Base-by-base conservation (phyloP, 164 flowering plant species). In the Magnolia officinalis region DNA sequence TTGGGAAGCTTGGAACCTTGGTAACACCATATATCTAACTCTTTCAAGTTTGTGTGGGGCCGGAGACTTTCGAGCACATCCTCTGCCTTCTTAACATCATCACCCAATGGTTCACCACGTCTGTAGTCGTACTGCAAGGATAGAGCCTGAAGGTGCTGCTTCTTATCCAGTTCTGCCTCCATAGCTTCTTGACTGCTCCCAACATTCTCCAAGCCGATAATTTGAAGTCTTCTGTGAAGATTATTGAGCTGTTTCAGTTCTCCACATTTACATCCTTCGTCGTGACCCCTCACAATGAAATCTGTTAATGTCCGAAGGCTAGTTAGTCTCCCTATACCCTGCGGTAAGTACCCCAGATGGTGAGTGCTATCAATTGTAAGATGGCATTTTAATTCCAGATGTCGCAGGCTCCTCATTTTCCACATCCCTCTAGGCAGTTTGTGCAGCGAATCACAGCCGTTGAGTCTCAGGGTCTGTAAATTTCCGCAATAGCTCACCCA, bases 101-200 rank as follows among this genome's bases (percentile, higher is more conserved):
- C 49, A 10, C 20, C 49, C 13, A 13, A 24, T 6, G 24, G 8
- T n/a, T 26, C 31, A 2, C 8, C 2, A 18, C 74, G 0, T 0
- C 6, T 50, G 49, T 50, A 6, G 1, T 21, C 37, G 21, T 16
- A 70, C 19, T 18, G 9, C 9, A 70, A 49, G 14, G 10, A 4
- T 18, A 70, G 37, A 37, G 1, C 18, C 1, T 5, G 10, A 70
- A 70, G 8, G 52, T 37, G 1, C 37, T 4, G 50, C 26, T 37
- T 70, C 9, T 37, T 70, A 19, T 70, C 2, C 72, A 70, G 10
- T 49, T 49, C 21, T 18, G 21, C 49, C 24, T 75, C 78, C 69
- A 6, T 26, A 4, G 72, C 72, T 45, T 45, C 52, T 3, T 37
- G 8, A 55, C 8, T 21, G 37, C 52, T 70, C 26, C 7, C 10